Conservation (phyloP, 2,329 filamentous ascomycete genomes). For the Paecilomyces variotii region DNA sequence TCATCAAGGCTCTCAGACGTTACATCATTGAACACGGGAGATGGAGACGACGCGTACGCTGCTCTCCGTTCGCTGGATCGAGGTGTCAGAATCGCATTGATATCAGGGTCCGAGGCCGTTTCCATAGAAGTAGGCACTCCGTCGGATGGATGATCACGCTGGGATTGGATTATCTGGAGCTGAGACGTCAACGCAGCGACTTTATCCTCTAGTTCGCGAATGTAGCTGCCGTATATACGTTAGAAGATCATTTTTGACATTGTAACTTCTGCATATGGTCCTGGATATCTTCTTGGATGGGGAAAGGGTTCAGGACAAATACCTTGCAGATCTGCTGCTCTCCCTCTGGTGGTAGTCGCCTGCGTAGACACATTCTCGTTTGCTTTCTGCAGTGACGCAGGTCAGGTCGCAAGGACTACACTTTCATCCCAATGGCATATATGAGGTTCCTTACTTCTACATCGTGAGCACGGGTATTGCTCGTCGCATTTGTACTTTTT, state of each 20-base stretch:
- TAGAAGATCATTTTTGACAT: background rate
- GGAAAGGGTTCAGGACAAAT: conserved; percentile 1
- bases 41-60: conserved; percentile 1
- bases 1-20: conserved; percentile 21
- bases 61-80: conserved; percentile 4
- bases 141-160: background rate
- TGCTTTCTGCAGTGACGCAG: conserved; percentile 18
- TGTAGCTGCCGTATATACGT: conserved; percentile 18
- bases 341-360: conserved; percentile 25
- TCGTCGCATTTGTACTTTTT: conserved; percentile 46
- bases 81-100: background rate
- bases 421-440: conserved; percentile 2
- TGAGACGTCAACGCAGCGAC: conserved; percentile 22
- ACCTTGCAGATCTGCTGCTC: conserved; percentile 21
- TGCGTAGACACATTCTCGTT: conserved; percentile 26
- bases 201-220: conserved; percentile 28
- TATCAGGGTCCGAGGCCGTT: background rate
- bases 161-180: conserved; percentile 10
- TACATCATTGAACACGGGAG: conserved; percentile 14
- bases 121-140: background rate
- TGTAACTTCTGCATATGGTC: background rate
- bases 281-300: background rate
- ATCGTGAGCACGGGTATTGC: conserved; percentile 36
- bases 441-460: conserved; percentile 29
- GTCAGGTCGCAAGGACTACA: conserved; percentile 7